phyloP scores from a whole-genome alignment of 2,329 filamentous ascomycete species.

The Decorospora gaudefroyi region DNA sequence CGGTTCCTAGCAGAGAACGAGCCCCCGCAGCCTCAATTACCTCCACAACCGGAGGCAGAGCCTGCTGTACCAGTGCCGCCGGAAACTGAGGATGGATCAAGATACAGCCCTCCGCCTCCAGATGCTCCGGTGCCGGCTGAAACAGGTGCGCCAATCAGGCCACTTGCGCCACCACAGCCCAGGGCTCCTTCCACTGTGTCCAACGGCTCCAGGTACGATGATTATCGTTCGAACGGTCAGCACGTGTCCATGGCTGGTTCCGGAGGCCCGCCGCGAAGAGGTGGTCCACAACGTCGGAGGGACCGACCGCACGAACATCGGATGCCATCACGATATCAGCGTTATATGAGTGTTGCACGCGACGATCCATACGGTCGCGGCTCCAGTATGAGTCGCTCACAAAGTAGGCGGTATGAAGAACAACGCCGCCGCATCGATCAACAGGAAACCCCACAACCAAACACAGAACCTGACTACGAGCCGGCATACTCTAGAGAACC shows the following conservation, averaged over 20 bases:
- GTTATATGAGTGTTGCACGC: conserved; percentile 43
- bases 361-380: conserved; percentile 45
- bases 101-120: conserved; percentile 38
- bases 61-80: conserved; percentile 20
- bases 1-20: conserved; percentile 43
- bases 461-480: conserved; percentile 34
- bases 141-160: conserved; percentile 15
- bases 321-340: conserved; percentile 43
- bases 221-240: conserved; percentile 28
- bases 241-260: conserved; percentile 37
- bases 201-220: conserved; percentile 42
- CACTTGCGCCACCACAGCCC: conserved; percentile 27
- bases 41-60: conserved; percentile 22
- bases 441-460: conserved; percentile 44
- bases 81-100: conserved; percentile 36
- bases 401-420: conserved; percentile 45
- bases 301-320: conserved; percentile 41
- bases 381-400: conserved; percentile 43
- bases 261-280: conserved; percentile 27
- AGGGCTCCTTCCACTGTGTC: conserved; percentile 38
- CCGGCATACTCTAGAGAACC: conserved; percentile 40
- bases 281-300: conserved; percentile 38
- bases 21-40: conserved; percentile 14
- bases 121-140: conserved; percentile 23
- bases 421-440: conserved; percentile 45